Evolutionary conservation across 768 basidiomycete species (phyloP), one percentile per base, ranked within the genome.

Genomic region (Rubroboletus pulcherrimus): DNA sequence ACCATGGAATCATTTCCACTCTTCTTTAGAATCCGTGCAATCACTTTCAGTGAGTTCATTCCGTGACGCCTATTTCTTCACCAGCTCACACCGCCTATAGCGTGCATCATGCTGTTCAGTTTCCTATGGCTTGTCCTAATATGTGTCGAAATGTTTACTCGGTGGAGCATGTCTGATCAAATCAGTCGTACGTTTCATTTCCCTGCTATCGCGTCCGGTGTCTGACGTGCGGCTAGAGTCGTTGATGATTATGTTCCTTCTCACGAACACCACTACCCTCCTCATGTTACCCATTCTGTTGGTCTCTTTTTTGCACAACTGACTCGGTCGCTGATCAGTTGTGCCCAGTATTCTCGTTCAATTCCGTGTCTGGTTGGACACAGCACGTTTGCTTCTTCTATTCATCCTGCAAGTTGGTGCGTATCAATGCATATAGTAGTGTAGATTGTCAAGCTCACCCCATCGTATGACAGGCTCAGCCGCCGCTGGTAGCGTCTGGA

Each of bases 341-440:
- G 26, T 26, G 5, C 37, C 21, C 41, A 83, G 82, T 56, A 68
- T 83, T 26, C 61, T 82, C 35, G 63, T 78, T 2, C 55, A 68
- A 39, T 85, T 83, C 46, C 74, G 81, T 38, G 61, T 70, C 14
- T 84, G 81, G 81, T 63, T 84, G 5, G 84, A 86, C 61, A 74
- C 73, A 1, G 78, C 80, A 11, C 76, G 82, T 31, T 62, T 84
- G 29, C 46, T 77, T 29, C 73, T 81, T 44, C 66, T 85, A 19
- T 54, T 81, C 9, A 39, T 76, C 12, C 63, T 66, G 26, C 82
- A 85, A 51, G 66, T 77, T 17, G 79, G 83, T 82, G 59, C n/a
- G 69, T 67, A 37, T 39, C 26, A 26, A 33, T 15, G 21, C 37
- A 33, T 12, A 29, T 17, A 30, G 34, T 47, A 9, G 17, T 37